Conservation (phyloP, 2,329 filamentous ascomycete genomes). For the Claviceps sorghi region DNA sequence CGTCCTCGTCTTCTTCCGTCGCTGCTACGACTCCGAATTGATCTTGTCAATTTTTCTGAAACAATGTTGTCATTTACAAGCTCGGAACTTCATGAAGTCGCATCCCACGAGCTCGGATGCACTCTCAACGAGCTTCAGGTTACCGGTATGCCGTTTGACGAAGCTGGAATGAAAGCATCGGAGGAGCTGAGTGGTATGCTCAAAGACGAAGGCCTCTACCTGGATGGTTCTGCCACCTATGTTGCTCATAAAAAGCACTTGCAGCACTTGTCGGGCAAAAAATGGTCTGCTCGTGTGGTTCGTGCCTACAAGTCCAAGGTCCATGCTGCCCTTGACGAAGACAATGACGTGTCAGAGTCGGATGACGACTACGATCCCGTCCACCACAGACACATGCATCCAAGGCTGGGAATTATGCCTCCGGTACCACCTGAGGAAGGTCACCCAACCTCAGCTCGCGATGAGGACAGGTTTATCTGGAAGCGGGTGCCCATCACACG, state of each 20-base stretch:
- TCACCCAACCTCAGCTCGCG: constrained; percentile 26
- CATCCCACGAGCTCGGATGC: constrained; percentile 38
- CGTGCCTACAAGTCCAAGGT: constrained; percentile 25
- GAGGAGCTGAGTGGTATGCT: constrained; percentile 36
- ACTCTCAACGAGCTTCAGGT: constrained; percentile 37
- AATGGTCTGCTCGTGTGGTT: constrained; percentile 29
- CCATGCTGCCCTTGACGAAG: constrained; percentile 8
- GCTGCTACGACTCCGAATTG: constrained; percentile 33
- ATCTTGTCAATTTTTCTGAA: constrained; percentile 40
- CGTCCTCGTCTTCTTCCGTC: constrained; percentile 32
- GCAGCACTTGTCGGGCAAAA: constrained; percentile 23
- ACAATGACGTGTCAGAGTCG: constrained; percentile 17
- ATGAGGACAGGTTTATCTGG: constrained; percentile 34
- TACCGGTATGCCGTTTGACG: constrained; percentile 36
- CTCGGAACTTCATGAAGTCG: constrained; percentile 35
- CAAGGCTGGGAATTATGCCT: constrained; percentile 20
- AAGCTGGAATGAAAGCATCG: constrained; percentile 31
- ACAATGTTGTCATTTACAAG: constrained; percentile 30
- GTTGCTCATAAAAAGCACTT: constrained; percentile 26
- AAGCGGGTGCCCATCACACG: constrained; percentile 32
- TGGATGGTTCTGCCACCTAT: constrained; percentile 30
- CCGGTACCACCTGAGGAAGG: constrained; percentile 28
- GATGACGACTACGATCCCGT: constrained; percentile 6
- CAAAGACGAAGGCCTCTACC: constrained; percentile 37
- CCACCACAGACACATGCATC: constrained; percentile 11